These are phyloP conservation scores for Fomitiporia mediterranea DNA, from an alignment of 1,284 basidiomycete species.

Conservation along the genomic window DNA sequence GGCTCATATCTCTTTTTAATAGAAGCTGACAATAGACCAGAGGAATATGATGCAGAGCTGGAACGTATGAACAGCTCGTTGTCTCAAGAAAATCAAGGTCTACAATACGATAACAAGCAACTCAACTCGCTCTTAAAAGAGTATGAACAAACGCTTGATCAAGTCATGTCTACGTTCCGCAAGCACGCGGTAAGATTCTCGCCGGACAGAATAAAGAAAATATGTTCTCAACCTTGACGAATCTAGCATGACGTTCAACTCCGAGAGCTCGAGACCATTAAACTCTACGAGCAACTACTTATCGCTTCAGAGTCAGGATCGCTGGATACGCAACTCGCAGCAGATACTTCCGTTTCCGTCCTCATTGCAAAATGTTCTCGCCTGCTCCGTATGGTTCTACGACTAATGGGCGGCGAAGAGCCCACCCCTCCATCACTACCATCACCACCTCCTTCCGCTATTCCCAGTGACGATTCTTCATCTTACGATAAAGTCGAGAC, in stretches of 20 bases:
- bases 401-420: constrained; percentile 57
- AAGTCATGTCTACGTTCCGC: constrained; percentile 91
- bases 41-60: constrained; percentile 90
- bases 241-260: constrained; percentile 87
- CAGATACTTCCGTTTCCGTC: constrained; percentile 61
- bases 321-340: constrained; percentile 54
- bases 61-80: constrained; percentile 87
- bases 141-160: constrained; percentile 95
- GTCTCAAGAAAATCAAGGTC: constrained; percentile 77
- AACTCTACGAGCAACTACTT: constrained; percentile 87
- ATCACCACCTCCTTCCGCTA: constrained; percentile 3
- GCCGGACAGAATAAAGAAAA: constrained; percentile 1
- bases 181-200: constrained; percentile 77
- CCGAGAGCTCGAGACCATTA: constrained; percentile 85
- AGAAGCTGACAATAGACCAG: constrained; percentile 36
- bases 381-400: constrained; percentile 69
- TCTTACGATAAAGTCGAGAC: constrained; percentile 6
- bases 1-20: constrained; percentile 17
- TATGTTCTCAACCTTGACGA: constrained; percentile 7
- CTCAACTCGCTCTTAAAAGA: constrained; percentile 88
- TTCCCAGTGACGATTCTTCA: not conserved
- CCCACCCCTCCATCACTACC: constrained; percentile 12
- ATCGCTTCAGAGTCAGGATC: constrained; percentile 74
- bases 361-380: constrained; percentile 72
- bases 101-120: constrained; percentile 96